Conservation (phyloP, 805 yeast genomes). For the Blastobotrys muscicola region DNA sequence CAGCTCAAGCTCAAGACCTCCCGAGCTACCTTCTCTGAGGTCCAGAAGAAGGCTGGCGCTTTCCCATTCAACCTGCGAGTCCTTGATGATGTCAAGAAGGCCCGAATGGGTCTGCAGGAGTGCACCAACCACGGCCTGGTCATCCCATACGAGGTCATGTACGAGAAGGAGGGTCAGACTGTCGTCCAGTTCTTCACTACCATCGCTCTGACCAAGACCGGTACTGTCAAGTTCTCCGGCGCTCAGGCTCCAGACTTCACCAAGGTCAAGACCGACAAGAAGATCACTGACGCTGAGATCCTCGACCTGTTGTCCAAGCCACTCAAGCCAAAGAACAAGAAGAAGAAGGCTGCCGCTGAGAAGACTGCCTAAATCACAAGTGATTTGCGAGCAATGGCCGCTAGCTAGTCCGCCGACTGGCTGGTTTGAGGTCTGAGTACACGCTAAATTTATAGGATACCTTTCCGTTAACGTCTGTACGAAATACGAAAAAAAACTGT, state of each 20-base stretch:
- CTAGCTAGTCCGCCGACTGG: background rate
- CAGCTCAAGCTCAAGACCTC: conserved; percentile 64
- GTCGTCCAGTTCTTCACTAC: conserved; percentile 71
- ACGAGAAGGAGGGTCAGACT: conserved; percentile 55
- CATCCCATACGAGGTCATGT: conserved; percentile 57
- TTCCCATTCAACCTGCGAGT: conserved; percentile 64
- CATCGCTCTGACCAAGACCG: conserved; percentile 64
- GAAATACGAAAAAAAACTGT: background rate
- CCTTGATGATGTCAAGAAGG: conserved; percentile 59
- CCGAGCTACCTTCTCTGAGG: conserved; percentile 54
- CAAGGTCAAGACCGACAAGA: conserved; percentile 47
- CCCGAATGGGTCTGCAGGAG: conserved; percentile 67
- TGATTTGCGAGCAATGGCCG: background rate
- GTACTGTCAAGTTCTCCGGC: conserved; percentile 53
- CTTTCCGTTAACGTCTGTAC: background rate
- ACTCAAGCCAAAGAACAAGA: conserved; percentile 41
- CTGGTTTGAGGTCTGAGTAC: background rate
- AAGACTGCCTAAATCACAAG: conserved; percentile 5
- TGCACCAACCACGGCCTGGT: conserved; percentile 58
- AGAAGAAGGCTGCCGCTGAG: conserved; percentile 28
- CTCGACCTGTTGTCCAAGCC: conserved; percentile 40
- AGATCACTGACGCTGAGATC: conserved; percentile 42
- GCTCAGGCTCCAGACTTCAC: conserved; percentile 42
- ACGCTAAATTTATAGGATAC: too few relatives aligned
- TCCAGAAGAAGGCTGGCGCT: conserved; percentile 53